Percentiles rank a stretch among this genome's conserved stretches.
phyloP scores from a whole-genome alignment of 768 basidiomycete genomes.

The Psilocybe cubensis region DNA sequence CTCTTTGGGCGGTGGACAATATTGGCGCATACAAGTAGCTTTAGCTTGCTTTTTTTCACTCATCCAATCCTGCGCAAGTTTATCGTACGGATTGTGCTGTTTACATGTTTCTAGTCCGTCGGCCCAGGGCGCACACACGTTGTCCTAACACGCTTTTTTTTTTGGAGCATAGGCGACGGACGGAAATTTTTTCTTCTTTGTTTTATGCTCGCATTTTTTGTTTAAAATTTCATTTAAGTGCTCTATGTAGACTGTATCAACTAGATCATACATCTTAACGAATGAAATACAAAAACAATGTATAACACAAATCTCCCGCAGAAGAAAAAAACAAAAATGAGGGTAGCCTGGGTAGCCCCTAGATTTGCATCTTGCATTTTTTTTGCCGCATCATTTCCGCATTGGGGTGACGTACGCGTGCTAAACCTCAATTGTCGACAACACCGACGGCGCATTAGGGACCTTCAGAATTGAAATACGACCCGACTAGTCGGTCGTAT shows the following conservation, averaged over 20 bases:
- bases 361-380: neutral
- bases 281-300: neutral
- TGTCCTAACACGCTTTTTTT: neutral
- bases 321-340: too few species aligned
- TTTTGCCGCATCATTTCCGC: neutral
- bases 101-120: neutral
- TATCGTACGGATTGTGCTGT: neutral
- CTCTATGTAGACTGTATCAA: neutral
- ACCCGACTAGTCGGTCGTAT: too few species aligned
- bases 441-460: too few species aligned
- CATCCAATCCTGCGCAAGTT: neutral
- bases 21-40: constrained; percentile 6
- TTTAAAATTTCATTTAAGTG: neutral
- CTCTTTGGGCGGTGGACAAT: constrained; percentile 24
- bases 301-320: too few species aligned
- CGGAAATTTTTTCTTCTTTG: neutral
- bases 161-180: neutral
- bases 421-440: neutral
- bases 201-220: neutral
- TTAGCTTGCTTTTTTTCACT: constrained; percentile 4
- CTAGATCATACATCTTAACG: neutral
- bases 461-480: too few species aligned
- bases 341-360: neutral
- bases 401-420: neutral
- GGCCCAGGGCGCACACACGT: neutral